Percentiles rank a stretch among this genome's conserved stretches.
phyloP scores from a whole-genome alignment of 371 early-diverging fungal genomes.

The Smittium mucronatum region DNA sequence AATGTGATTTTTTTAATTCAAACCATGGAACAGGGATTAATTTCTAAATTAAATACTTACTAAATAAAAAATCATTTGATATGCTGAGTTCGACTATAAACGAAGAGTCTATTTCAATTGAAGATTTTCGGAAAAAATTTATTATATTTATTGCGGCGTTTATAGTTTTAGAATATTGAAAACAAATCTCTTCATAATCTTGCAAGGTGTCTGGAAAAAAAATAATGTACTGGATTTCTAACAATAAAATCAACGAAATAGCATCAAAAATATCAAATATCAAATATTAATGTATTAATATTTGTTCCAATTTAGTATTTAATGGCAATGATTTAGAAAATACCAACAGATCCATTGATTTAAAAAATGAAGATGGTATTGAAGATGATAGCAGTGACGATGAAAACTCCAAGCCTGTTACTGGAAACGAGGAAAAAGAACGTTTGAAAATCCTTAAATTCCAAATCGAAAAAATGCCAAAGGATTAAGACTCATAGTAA shows the following conservation, averaged over 20 bases:
- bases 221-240: neutral
- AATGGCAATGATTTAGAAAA: too few species aligned
- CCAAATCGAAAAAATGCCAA: too few species aligned
- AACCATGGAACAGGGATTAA: neutral
- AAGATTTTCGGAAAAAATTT: neutral
- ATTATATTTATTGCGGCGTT: neutral
- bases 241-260: neutral
- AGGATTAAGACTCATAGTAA: too few species aligned
- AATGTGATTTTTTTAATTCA: neutral
- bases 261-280: too few species aligned
- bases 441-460: too few species aligned
- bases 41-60: neutral
- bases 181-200: neutral
- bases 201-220: neutral
- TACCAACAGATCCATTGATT: too few species aligned
- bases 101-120: neutral
- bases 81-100: neutral
- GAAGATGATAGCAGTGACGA: too few species aligned
- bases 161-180: neutral
- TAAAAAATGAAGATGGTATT: too few species aligned
- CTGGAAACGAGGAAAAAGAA: too few species aligned
- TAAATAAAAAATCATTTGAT: neutral
- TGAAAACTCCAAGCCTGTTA: too few species aligned
- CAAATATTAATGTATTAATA: too few species aligned
- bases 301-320: too few species aligned